A percentile compares a stretch with the other conserved stretches of the same genome.
Evolutionary conservation across 352 stramenopile genomes (phyloP).

Genomic region (Pythium biforme): DNA sequence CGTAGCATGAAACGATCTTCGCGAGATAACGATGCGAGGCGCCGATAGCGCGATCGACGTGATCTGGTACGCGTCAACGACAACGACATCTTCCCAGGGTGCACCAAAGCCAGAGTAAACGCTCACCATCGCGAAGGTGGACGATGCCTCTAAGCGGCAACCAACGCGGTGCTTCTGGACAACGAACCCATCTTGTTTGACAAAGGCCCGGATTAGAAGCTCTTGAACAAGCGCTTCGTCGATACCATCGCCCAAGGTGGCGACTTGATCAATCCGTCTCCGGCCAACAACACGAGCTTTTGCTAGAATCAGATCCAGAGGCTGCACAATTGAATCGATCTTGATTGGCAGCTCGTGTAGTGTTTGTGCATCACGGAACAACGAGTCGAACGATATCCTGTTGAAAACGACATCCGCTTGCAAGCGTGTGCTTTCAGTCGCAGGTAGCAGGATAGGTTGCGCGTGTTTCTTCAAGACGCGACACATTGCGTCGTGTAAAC

Average conservation of each 20-base stretch:
- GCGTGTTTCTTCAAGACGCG: constrained; percentile 32
- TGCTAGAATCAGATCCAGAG: not conserved
- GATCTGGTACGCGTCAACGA: constrained; percentile 4
- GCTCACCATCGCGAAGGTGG: constrained; percentile 6
- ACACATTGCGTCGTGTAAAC: constrained; percentile 30
- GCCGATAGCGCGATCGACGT: not conserved
- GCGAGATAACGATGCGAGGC: not conserved
- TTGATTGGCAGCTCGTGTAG: too few species aligned
- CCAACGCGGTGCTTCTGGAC: constrained; percentile 10
- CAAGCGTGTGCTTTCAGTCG: not conserved
- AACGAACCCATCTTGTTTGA: not conserved
- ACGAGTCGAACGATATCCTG: constrained; percentile 21
- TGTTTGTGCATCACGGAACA: constrained; percentile 1
- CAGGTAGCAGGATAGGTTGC: not conserved
- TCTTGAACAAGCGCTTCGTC: constrained; percentile 1
- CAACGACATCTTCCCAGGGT: constrained; percentile 10
- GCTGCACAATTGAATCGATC: not conserved
- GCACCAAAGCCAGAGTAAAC: constrained; percentile 9
- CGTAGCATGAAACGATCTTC: not conserved
- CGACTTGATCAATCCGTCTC: constrained; percentile 7
- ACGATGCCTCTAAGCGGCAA: not conserved
- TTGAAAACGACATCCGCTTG: not conserved
- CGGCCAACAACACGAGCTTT: not conserved
- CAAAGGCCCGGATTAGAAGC: not conserved
- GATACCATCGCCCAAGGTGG: not conserved